These are phyloP conservation scores for Asterophora parasitica DNA, from an alignment of 768 basidiomycete genomes.

Conservation along the genomic window DNA sequence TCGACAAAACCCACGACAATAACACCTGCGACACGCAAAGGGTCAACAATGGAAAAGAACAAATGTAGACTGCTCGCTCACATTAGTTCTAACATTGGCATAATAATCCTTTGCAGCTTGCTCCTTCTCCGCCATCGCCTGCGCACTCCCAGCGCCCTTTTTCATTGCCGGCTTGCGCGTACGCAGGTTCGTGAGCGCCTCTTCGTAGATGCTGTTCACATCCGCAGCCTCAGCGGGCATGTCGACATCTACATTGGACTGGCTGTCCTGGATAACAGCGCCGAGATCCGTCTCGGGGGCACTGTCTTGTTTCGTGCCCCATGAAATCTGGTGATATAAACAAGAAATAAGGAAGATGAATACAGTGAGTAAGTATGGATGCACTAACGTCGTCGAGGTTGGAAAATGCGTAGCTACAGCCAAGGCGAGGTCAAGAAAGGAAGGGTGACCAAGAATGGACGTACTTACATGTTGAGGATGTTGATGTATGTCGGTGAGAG, in stretches of 20 bases:
- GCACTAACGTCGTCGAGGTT: slow-evolving; percentile 76
- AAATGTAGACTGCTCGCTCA: slow-evolving; percentile 18
- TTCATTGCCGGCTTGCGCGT: slow-evolving; percentile 38
- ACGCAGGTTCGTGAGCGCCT: slow-evolving; percentile 71
- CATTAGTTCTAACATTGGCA: slow-evolving; percentile 82
- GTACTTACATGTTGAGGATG: slow-evolving; percentile 71
- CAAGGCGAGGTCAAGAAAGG: slow-evolving; percentile 1
- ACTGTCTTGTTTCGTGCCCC: slow-evolving; percentile 94
- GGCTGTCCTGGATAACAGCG: slow-evolving; percentile 72
- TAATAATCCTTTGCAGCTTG: slow-evolving; percentile 81
- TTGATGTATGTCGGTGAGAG: slow-evolving; percentile 81
- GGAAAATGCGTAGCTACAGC: slow-evolving; percentile 70
- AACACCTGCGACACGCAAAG: slow-evolving; percentile 40
- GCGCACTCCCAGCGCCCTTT: slow-evolving; percentile 22
- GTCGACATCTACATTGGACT: slow-evolving; percentile 84
- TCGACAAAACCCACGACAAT: slow-evolving; percentile 79
- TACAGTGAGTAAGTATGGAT: not conserved
- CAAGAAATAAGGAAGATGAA: not conserved
- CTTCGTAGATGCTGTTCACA: slow-evolving; percentile 79
- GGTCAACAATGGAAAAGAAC: not conserved
- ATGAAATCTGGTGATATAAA: slow-evolving; percentile 56
- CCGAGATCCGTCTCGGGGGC: slow-evolving; percentile 74
- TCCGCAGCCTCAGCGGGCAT: slow-evolving; percentile 78
- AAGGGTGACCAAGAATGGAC: slow-evolving; percentile 22
- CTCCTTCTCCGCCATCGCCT: slow-evolving; percentile 59